Base-by-base conservation (phyloP, 1,139 yeast species). In the Hansenula sp. region DNA sequence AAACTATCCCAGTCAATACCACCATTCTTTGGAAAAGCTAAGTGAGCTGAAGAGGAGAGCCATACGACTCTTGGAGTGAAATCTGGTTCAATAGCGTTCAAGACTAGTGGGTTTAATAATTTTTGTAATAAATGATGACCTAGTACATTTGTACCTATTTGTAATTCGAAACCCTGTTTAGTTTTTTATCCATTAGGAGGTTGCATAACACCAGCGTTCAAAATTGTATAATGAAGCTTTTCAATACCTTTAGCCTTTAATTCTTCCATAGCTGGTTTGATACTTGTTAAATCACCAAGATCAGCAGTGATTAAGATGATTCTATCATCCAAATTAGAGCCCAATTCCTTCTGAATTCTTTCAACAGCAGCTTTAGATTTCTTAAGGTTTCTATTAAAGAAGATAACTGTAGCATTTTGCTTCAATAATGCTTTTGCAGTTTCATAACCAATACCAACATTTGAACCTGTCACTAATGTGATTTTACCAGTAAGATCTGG, bases 161-260 rank as follows among this genome's bases (percentile, higher is more conserved):
- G 74, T 28, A 66, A 53, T 40, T 75, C 78, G 44, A 59, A 60
- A 2, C 75, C 77, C 50, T 70, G 75, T 11, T 48, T 52, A 7
- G 75, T 64, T 18, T 53, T 49, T 2, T 65, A 47, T 13, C 64
- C 64, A n/a, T 53, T 53, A 12, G 67, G 65, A 2, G 74, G 69
- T 17, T 60, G 56, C 71, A 70, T 73, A 17, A 75, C 65, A 32
- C 82, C 79, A 1, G 80, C 80, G 56, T 75, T 74, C 49, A 73
- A 72, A 38, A 75, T 64, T 16, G 72, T 64, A 12, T 71, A 60
- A 47, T 73, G 73, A 27, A 75, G 46, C n/a, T 65, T 52, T 4
- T 51, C 37, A 32, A 54, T 12, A n/a, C 50, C 54, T 48, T 29
- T 44, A 28, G 45, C 40, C 42, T 60, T 47, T 39, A 75, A 57